Conservation (phyloP, 179 eudicot species). For the Gypsophila paniculata region DNA sequence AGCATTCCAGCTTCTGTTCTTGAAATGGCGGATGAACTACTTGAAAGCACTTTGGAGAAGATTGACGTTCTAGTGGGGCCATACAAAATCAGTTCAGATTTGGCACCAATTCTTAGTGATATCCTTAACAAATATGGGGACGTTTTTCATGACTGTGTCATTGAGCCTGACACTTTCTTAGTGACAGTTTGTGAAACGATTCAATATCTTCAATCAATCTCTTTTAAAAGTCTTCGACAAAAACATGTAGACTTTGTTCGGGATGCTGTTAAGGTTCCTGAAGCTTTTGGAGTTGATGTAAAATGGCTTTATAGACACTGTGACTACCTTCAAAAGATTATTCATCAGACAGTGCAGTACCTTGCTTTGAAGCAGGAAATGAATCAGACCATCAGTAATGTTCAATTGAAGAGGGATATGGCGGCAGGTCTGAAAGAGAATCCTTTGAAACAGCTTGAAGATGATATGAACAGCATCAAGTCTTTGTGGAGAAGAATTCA, state of each 20-base stretch:
- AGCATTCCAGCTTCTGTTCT: conserved; percentile 15
- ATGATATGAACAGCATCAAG: not conserved
- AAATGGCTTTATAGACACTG: conserved; percentile 16
- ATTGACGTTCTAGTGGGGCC: conserved; percentile 11
- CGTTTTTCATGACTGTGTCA: conserved; percentile 1
- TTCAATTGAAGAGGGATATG: not conserved
- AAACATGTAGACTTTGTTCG: conserved; percentile 12
- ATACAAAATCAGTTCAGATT: conserved; percentile 3
- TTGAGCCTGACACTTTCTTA: conserved; percentile 3
- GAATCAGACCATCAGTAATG: not conserved
- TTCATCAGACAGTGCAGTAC: conserved; percentile 2
- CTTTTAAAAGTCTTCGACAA: conserved; percentile 8
- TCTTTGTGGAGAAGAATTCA: conserved; percentile 9
- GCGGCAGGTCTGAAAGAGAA: conserved; percentile 1
- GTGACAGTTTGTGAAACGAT: conserved; percentile 13
- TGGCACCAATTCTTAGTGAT: conserved; percentile 3
- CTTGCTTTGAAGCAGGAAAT: conserved; percentile 10
- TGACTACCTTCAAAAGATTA: conserved; percentile 15
- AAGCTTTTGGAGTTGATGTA: conserved; percentile 20
- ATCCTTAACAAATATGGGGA: conserved; percentile 6
- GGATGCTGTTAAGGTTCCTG: not conserved
- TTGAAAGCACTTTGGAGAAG: conserved; percentile 4
- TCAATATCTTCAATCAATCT: conserved; percentile 5
- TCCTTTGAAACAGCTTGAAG: not conserved
- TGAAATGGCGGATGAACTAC: conserved; percentile 9